A percentile compares a stretch with the other conserved stretches of the same genome.
These are phyloP conservation scores for Radiomyces spectabilis DNA, from an alignment of 192 early-diverging fungal genomes.

Conservation along the genomic window DNA sequence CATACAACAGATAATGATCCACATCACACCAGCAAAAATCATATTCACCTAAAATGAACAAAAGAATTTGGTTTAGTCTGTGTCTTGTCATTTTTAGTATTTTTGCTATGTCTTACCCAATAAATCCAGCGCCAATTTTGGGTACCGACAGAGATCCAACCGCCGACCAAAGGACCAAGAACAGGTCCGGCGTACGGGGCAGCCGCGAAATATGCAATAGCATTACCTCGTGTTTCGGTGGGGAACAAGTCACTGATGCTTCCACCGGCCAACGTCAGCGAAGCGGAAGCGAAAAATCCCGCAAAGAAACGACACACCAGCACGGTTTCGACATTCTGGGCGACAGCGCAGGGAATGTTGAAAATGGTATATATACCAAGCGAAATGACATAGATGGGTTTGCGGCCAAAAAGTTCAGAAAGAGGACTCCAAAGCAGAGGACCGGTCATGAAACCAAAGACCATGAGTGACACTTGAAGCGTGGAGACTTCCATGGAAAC, in stretches of 20 bases:
- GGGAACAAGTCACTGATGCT: constrained; percentile 14
- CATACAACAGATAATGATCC: constrained; percentile 10
- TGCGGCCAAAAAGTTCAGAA: constrained; percentile 20
- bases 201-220: constrained; percentile 22
- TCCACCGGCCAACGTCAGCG: constrained; percentile 18
- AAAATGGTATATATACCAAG: constrained; percentile 16
- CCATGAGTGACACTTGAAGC: constrained; percentile 22
- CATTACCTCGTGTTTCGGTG: constrained; percentile 8
- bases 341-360: constrained; percentile 25
- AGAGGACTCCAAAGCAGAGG: constrained; percentile 23
- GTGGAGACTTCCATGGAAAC: constrained; percentile 13
- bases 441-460: constrained; percentile 17
- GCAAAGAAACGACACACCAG: constrained; percentile 18
- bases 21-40: constrained; percentile 16
- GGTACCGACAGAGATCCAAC: constrained; percentile 20
- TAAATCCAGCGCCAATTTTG: constrained; percentile 25
- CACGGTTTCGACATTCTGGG: constrained; percentile 17
- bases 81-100: not conserved
- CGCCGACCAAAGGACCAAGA: constrained; percentile 20
- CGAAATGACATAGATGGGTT: constrained; percentile 14
- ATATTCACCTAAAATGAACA: constrained; percentile 6
- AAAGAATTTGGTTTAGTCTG: not conserved
- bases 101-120: constrained; percentile 1
- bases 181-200: constrained; percentile 21
- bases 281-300: constrained; percentile 18